These are phyloP conservation scores for Chrysoporthe austroafricana DNA, from an alignment of 2,329 filamentous ascomycete species.

Conservation along the genomic window DNA sequence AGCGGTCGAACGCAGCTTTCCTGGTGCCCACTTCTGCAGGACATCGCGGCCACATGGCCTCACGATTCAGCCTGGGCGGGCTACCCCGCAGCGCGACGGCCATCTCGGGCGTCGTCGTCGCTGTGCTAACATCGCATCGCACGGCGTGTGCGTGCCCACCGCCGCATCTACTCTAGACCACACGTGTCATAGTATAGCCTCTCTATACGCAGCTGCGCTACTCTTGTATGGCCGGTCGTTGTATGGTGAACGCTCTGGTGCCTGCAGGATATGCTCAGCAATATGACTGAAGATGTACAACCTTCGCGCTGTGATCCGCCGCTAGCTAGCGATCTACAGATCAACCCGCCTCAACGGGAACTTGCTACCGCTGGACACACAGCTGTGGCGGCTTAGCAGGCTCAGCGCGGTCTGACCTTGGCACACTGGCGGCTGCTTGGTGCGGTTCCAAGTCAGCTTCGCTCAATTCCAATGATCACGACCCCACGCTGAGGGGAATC, in stretches of 20 bases:
- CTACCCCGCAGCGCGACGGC: background rate
- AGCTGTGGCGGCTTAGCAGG: no score
- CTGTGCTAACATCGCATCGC: background rate
- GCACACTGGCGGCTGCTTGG: background rate
- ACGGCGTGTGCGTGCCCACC: background rate
- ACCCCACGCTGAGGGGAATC: background rate
- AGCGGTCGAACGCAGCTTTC: background rate
- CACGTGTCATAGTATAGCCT: background rate
- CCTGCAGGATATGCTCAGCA: background rate
- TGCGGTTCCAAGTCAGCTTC: background rate
- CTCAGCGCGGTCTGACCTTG: background rate
- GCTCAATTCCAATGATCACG: constrained; percentile 6
- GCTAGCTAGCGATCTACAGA: constrained; percentile 20
- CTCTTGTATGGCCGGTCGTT: no score
- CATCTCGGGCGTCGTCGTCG: background rate
- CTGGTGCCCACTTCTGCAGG: background rate
- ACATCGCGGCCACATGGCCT: background rate
- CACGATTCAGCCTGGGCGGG: background rate
- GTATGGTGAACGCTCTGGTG: background rate
- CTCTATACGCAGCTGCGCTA: background rate
- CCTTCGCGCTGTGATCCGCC: background rate
- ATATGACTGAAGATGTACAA: background rate
- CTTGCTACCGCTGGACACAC: background rate
- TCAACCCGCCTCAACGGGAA: background rate
- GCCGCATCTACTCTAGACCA: constrained; percentile 4